phyloP scores from a whole-genome alignment of 495 filamentous ascomycete genomes.

The Podospora bellae-mahoneyi region DNA sequence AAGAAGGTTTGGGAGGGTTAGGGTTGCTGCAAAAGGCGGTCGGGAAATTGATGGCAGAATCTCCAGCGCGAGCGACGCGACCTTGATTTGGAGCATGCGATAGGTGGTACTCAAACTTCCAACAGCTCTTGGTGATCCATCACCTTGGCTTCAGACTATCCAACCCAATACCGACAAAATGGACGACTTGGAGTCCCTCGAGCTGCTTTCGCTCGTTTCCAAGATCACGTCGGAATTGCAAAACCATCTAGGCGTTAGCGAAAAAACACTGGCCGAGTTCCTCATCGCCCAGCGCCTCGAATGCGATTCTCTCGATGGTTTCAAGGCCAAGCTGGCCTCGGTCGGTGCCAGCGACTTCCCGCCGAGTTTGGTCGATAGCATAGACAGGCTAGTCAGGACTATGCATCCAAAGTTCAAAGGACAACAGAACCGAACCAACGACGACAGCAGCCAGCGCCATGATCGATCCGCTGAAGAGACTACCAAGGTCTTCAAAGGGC shows the following conservation, averaged over 20 bases:
- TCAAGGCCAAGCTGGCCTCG: conserved; percentile 64
- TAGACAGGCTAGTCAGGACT: conserved; percentile 80
- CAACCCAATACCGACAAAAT: conserved; percentile 46
- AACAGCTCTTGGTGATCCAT: conserved; percentile 5
- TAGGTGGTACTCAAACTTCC: background rate
- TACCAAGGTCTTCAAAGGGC: conserved; percentile 78
- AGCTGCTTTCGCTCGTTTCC: conserved; percentile 88
- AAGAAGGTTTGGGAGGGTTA: conserved; percentile 8
- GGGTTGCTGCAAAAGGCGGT: conserved; percentile 16
- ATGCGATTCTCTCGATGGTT: conserved; percentile 63
- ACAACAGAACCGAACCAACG: conserved; percentile 36
- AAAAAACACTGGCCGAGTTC: conserved; percentile 94
- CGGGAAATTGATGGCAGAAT: conserved; percentile 19
- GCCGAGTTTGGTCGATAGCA: conserved; percentile 80
- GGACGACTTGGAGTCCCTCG: conserved; percentile 87
- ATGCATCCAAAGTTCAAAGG: conserved; percentile 86
- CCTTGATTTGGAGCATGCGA: background rate
- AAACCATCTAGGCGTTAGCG: conserved; percentile 88
- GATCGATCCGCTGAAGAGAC: conserved; percentile 54
- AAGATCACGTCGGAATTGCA: conserved; percentile 92
- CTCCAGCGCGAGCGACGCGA: conserved; percentile 1
- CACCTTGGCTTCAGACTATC: background rate
- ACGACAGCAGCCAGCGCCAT: conserved; percentile 27
- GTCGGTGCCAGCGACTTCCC: conserved; percentile 78
- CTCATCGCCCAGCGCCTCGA: conserved; percentile 84